A percentile compares a stretch with the other conserved stretches of the same genome.
phyloP scores from a whole-genome alignment of 2,329 filamentous ascomycete genomes.

The Aspergillus sp. region DNA sequence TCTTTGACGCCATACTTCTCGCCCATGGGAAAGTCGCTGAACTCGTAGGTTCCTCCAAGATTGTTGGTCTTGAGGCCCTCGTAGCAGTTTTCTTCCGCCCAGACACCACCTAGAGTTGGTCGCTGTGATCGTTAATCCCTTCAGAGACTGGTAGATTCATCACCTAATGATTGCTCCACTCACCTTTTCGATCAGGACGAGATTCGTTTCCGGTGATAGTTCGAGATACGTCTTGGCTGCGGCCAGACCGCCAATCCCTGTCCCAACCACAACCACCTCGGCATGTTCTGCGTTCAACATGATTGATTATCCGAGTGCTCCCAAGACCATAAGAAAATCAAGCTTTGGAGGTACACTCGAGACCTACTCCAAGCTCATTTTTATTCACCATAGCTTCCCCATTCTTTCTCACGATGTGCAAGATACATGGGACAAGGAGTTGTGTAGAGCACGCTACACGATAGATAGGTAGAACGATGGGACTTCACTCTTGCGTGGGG shows the following conservation, averaged over 20 bases:
- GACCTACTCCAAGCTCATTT: not conserved
- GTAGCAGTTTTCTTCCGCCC: constrained; percentile 12
- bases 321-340: not conserved
- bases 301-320: too few species aligned
- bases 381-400: not conserved
- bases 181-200: not conserved
- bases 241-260: not conserved
- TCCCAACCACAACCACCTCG: not conserved
- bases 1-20: constrained; percentile 37
- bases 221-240: not conserved
- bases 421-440: not conserved
- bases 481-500: not conserved
- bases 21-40: constrained; percentile 11
- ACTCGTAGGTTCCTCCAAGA: constrained; percentile 12
- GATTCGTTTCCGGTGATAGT: not conserved
- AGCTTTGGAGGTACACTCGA: not conserved
- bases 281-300: not conserved
- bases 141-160: not conserved
- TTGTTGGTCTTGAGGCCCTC: constrained; percentile 15
- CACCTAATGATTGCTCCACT: too few species aligned
- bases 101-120: constrained; percentile 1
- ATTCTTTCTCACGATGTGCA: not conserved
- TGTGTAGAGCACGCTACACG: too few species aligned
- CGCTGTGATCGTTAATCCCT: not conserved
- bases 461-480: not conserved